Evolutionary conservation across 2,329 filamentous ascomycete genomes (phyloP).

Genomic region (Aspergillus brunneoviolaceus): DNA sequence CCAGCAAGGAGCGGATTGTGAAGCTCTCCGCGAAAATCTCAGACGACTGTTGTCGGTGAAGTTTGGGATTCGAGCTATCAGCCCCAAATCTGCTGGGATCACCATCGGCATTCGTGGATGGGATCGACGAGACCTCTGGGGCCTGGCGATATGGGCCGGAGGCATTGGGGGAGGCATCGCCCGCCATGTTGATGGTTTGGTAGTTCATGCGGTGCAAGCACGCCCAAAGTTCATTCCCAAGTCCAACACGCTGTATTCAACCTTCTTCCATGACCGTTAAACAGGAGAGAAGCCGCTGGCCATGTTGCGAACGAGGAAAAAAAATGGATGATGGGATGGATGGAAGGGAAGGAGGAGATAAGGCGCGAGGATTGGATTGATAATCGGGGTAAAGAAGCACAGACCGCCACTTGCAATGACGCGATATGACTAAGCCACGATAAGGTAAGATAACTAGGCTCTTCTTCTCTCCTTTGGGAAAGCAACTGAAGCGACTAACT

Average conservation of each 20-base stretch:
- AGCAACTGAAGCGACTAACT: no score
- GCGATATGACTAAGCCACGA: background rate
- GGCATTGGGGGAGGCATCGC: constrained; percentile 22
- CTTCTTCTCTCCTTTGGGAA: no score
- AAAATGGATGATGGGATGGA: background rate
- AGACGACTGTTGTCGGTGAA: constrained; percentile 1
- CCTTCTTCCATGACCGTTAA: constrained; percentile 1
- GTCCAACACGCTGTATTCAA: background rate
- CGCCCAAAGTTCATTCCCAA: background rate
- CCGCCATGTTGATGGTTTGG: constrained; percentile 36
- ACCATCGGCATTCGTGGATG: constrained; percentile 4
- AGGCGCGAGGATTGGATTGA: background rate
- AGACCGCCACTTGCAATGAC: background rate
- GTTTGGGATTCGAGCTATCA: background rate
- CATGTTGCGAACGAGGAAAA: constrained; percentile 1
- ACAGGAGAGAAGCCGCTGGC: background rate
- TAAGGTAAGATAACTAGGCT: background rate
- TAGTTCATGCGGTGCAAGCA: constrained; percentile 34
- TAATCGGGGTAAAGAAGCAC: background rate
- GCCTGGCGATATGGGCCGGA: constrained; percentile 3
- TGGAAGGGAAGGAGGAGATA: background rate
- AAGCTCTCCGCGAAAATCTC: constrained; percentile 61
- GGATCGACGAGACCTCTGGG: constrained; percentile 9
- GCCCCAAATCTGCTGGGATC: background rate
- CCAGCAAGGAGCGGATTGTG: constrained; percentile 75